These are phyloP conservation scores for Suillus plorans DNA, from an alignment of 768 basidiomycete genomes.

Conservation along the genomic window DNA sequence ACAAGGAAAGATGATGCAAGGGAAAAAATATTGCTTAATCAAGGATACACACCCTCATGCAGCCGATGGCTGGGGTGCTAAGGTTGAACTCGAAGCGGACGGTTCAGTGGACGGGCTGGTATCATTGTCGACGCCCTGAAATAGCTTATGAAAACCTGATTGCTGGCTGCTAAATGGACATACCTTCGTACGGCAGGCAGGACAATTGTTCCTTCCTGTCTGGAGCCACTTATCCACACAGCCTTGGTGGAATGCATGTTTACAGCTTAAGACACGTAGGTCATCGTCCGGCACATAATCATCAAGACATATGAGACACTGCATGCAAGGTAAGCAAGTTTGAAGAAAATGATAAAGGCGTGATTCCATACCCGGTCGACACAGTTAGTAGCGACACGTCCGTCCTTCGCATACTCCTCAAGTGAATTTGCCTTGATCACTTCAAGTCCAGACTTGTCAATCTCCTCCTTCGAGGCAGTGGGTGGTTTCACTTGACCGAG, in stretches of 20 bases:
- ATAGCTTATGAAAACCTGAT: not conserved
- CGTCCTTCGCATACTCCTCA: constrained; percentile 53
- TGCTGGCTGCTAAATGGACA: constrained; percentile 15
- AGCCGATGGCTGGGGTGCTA: constrained; percentile 7
- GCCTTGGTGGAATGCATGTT: constrained; percentile 85
- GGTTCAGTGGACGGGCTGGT: constrained; percentile 8
- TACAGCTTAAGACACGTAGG: constrained; percentile 76
- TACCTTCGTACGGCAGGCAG: constrained; percentile 83
- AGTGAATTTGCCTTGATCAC: constrained; percentile 60
- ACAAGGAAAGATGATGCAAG: not conserved
- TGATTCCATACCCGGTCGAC: constrained; percentile 63
- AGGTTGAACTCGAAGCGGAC: constrained; percentile 9
- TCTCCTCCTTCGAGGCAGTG: constrained; percentile 80
- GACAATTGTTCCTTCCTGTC: constrained; percentile 86
- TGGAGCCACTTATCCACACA: constrained; percentile 91
- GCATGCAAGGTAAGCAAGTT: constrained; percentile 5
- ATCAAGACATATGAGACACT: constrained; percentile 87
- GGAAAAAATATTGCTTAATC: constrained; percentile 5
- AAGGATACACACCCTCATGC: constrained; percentile 10
- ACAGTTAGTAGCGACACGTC: constrained; percentile 74
- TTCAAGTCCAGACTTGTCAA: constrained; percentile 80
- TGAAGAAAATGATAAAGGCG: not conserved
- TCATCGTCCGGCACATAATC: constrained; percentile 81
- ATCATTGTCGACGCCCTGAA: constrained; percentile 27
- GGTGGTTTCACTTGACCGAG: constrained; percentile 82